Evolutionary conservation across 768 basidiomycete genomes (phyloP).

Genomic region (Mrakia gelida): DNA sequence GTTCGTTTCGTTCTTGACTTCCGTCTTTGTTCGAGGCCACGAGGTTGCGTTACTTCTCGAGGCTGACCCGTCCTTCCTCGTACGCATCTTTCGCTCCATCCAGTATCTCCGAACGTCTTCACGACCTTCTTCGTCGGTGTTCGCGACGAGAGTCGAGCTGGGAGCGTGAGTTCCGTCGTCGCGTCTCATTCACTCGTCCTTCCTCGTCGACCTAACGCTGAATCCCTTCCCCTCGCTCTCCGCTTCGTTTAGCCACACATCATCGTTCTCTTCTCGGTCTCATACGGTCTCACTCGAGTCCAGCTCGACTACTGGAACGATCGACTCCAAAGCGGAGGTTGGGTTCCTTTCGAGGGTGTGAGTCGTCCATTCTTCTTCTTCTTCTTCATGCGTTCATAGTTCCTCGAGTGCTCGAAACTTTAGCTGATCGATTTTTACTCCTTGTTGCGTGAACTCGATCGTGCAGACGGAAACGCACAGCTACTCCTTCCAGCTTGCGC

Average conservation of each 20-base stretch:
- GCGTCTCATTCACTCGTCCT: neutral
- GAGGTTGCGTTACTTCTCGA: too few relatives aligned
- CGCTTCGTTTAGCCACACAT: conserved; percentile 54
- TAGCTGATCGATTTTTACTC: neutral
- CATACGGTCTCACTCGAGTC: conserved; percentile 66
- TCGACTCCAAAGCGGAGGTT: conserved; percentile 43
- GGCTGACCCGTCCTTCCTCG: neutral
- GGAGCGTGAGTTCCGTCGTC: neutral
- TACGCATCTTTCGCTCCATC: too few relatives aligned
- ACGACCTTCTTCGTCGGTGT: conserved; percentile 80
- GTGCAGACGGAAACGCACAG: conserved; percentile 46
- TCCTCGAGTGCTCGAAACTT: neutral
- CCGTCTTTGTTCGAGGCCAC: conserved; percentile 16
- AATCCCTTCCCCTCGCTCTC: neutral
- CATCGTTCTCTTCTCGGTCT: conserved; percentile 66
- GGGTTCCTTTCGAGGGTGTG: conserved; percentile 15
- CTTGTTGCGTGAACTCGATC: neutral
- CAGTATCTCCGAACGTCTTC: conserved; percentile 65
- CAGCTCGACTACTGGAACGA: conserved; percentile 66
- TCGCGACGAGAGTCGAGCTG: neutral
- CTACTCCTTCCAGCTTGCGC: conserved; percentile 56
- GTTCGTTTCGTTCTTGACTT: conserved; percentile 45
- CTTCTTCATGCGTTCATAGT: neutral
- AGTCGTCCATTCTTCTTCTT: too few relatives aligned
- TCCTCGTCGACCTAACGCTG: neutral